Evolutionary conservation across 2,329 filamentous ascomycete genomes (phyloP).

Genomic region (Paracoccidioides brasiliensis): DNA sequence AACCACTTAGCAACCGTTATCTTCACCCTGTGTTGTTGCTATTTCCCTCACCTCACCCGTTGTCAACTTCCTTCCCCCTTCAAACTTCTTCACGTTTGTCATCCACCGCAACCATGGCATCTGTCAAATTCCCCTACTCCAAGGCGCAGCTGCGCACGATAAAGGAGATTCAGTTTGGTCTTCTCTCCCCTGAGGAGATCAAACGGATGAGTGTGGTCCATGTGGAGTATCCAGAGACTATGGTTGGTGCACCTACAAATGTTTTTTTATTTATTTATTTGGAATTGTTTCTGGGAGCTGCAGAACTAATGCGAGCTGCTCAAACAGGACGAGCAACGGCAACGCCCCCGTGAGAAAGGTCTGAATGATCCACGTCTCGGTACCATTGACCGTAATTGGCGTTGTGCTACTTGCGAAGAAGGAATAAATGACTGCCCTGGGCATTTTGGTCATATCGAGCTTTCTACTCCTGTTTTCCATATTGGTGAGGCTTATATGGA

Average conservation of each 20-base stretch:
- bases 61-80: not conserved
- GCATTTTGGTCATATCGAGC: conserved; percentile 97
- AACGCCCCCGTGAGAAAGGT: conserved; percentile 78
- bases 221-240: conserved; percentile 96
- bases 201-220: conserved; percentile 97
- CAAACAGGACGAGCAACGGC: conserved; percentile 66
- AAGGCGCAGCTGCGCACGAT: conserved; percentile 94
- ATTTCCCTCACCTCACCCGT: not conserved
- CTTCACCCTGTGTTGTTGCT: not conserved
- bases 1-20: not conserved
- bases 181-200: conserved; percentile 96
- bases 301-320: conserved; percentile 11
- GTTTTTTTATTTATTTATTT: not conserved
- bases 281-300: too few species aligned
- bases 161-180: conserved; percentile 97
- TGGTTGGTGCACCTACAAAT: conserved; percentile 40
- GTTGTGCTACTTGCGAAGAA: conserved; percentile 92
- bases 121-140: conserved; percentile 79
- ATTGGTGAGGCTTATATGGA: conserved; percentile 38
- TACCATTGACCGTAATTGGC: conserved; percentile 89
- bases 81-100: conserved; percentile 1
- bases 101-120: conserved; percentile 59
- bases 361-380: conserved; percentile 92
- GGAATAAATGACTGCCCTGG: conserved; percentile 92
- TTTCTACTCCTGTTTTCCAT: conserved; percentile 92